Base-by-base conservation (phyloP, 805 yeast species). In the Barnettozyma botsteinii region DNA sequence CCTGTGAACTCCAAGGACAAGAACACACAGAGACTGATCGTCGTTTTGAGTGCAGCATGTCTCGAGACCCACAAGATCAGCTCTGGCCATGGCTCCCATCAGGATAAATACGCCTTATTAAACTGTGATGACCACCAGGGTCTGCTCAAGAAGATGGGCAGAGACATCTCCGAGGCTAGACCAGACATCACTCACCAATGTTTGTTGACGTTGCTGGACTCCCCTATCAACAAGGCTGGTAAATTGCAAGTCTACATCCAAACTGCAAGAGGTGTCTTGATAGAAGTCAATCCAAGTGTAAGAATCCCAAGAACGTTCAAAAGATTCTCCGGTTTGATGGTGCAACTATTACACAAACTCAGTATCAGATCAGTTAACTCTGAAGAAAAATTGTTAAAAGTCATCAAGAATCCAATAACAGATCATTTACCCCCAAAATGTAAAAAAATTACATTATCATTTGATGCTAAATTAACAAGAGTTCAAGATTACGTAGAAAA, bases 131-230 rank as follows among this genome's bases (percentile, higher is more conserved):
- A 93, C 61, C 98, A 93, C 62, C 98, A 93, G 67, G 97, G 97
- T 13, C 70, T 91, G 38, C 69, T 93, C 55, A 83, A 91, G 62
- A 91, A 88, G 60, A 87, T 91, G 95, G 95, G 95, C 38, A 78
- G 98, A 59, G 98, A 93, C 59, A 91, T 93, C 48, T 86, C 95
- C 35, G 98, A 93, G 59, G 98, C 97, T 7, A 79, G 98, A 63
- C 98, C 98, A n/a, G 98, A 93, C 62, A 93, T 93, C 56, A 93
- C 98, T 32, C 98, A 93, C 61, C 98, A 91, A 66, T 93, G 98
- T 71, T 75, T 93, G 31, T 72, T 93, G 63, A 91, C 98, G 4
- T 70, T 93, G 49, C 71, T 93, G 54, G 98, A 93, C 62, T 86
- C 96, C n/a, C 98, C 98, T 31, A 84, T 93, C 55, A 93, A 93